Conservation (phyloP, 805 yeast genomes). For the Cyberlindnera maclurae region DNA sequence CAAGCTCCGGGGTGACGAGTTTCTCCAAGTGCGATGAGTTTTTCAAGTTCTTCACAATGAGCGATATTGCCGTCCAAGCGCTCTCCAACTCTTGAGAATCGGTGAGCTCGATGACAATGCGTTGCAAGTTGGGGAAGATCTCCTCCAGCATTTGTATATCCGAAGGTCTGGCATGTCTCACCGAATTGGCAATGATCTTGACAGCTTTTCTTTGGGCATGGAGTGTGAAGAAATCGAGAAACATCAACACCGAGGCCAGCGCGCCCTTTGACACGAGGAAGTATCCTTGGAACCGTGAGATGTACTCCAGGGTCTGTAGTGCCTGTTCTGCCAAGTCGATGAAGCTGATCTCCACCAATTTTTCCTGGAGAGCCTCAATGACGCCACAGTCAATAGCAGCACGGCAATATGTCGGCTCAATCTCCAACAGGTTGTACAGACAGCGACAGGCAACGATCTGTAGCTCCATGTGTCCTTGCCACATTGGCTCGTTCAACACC, state of each 20-base stretch:
- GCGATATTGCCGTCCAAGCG: conserved; percentile 57
- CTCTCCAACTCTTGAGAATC: conserved; percentile 58
- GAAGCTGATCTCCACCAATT: conserved; percentile 66
- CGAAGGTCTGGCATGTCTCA: conserved; percentile 37
- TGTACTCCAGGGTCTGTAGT: conserved; percentile 62
- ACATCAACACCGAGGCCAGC: conserved; percentile 56
- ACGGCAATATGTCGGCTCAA: conserved; percentile 55
- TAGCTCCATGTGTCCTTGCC: conserved; percentile 66
- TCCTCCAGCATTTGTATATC: conserved; percentile 45
- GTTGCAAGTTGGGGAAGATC: conserved; percentile 52
- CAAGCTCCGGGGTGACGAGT: conserved; percentile 30
- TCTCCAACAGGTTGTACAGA: conserved; percentile 72
- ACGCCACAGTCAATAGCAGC: conserved; percentile 60
- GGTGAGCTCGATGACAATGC: conserved; percentile 42
- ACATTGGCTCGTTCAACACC: conserved; percentile 49
- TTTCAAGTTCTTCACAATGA: conserved; percentile 46
- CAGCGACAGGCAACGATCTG: conserved; percentile 81
- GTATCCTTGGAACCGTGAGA: conserved; percentile 45
- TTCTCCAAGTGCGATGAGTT: conserved; percentile 39
- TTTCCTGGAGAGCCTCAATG: conserved; percentile 56
- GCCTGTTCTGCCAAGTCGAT: conserved; percentile 94
- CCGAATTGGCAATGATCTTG: conserved; percentile 62
- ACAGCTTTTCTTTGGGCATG: conserved; percentile 85
- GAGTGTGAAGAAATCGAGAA: conserved; percentile 79
- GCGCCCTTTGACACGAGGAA: conserved; percentile 55